Base-by-base conservation (phyloP, 2,329 filamentous ascomycete species). In the Dactylonectria estremocensis region DNA sequence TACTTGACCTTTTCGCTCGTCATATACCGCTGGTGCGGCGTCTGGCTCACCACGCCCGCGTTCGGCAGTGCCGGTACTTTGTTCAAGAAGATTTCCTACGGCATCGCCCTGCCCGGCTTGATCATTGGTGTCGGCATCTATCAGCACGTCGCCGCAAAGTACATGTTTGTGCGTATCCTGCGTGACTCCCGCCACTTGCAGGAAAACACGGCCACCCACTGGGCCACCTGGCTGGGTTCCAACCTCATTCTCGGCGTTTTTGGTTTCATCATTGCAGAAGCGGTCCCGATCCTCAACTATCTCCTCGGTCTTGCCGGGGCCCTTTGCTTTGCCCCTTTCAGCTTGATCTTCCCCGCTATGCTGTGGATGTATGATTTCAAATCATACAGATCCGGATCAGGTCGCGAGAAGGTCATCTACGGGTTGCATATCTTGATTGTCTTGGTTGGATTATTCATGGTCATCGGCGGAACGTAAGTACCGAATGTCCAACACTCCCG, bases 121-220 rank as follows among this genome's bases (percentile, higher is more conserved):
- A 56, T 74, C 9, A 72, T 78, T 11, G 78, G 77, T 31, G 78
- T 76, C 2, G 78, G 78, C 50, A 69, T 81, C 11, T 81, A 79
- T 67, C 70, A 79, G 16, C 81, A 83, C n/a, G 78, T 81, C 4
- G 78, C 80, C 2, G 70, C 69, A 62, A 78, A 78, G 64, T 77
- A 76, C 55, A 61, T 77, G 18, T 79, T 79, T 58, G 72, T 76
- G 18, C 73, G 76, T 8, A 64, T 75, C 11, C 66, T 79, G 22
- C 65, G 76, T 2, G 67, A 74, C 16, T 75, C 75, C 2, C 72
- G 68, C 11, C 78, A 80, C 63, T 64, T 80, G 20, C 67, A 67
- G 13, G 61, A 69, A 3, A 76, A 77, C 33, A 76, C 68, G 0
- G n/a, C 63, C 9, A 66, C 67, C 3, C 77, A 78, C 62, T 79